These are phyloP conservation scores for Fonsecaea monophora DNA, from an alignment of 2,329 filamentous ascomycete genomes.

Conservation along the genomic window DNA sequence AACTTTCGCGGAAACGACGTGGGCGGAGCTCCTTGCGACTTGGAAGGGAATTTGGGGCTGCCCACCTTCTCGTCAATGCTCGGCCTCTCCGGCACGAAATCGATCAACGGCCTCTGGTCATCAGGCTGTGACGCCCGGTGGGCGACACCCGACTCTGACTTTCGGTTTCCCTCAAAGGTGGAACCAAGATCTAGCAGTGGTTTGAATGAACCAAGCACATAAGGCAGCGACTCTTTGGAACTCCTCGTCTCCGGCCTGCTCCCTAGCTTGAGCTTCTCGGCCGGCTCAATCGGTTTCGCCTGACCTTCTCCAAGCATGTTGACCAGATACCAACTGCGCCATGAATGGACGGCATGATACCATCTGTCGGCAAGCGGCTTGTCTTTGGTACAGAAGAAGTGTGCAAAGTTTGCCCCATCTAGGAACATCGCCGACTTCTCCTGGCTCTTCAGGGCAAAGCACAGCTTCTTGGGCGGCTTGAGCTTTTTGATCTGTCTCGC, in stretches of 20 bases:
- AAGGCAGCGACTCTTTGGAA: conserved; percentile 61
- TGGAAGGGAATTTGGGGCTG: conserved; percentile 16
- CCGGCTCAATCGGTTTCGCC: conserved; percentile 37
- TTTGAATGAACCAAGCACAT: conserved; percentile 69
- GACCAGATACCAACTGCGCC: conserved; percentile 92
- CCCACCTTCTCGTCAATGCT: conserved; percentile 14
- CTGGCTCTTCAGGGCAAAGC: conserved; percentile 90
- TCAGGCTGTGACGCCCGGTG: conserved; percentile 26
- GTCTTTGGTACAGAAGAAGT: conserved; percentile 88
- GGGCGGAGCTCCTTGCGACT: conserved; percentile 15
- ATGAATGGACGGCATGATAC: conserved; percentile 73
- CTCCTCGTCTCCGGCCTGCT: conserved; percentile 37
- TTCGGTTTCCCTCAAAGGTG: conserved; percentile 1
- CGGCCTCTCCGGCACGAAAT: conserved; percentile 24
- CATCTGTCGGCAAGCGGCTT: conserved; percentile 70
- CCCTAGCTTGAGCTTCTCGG: conserved; percentile 9
- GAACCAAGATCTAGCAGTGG: conserved; percentile 68
- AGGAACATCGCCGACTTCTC: conserved; percentile 85
- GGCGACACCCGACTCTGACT: neutral
- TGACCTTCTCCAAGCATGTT: conserved; percentile 69
- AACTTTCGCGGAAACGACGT: conserved; percentile 26
- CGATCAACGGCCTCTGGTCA: conserved; percentile 26
- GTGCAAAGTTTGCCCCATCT: conserved; percentile 83
- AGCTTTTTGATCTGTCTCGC: conserved; percentile 72
- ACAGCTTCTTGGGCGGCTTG: conserved; percentile 82